Evolutionary conservation across 148 eudicot genomes (phyloP), one percentile per base, ranked within the genome.

Genomic region (Bassia scoparia): DNA sequence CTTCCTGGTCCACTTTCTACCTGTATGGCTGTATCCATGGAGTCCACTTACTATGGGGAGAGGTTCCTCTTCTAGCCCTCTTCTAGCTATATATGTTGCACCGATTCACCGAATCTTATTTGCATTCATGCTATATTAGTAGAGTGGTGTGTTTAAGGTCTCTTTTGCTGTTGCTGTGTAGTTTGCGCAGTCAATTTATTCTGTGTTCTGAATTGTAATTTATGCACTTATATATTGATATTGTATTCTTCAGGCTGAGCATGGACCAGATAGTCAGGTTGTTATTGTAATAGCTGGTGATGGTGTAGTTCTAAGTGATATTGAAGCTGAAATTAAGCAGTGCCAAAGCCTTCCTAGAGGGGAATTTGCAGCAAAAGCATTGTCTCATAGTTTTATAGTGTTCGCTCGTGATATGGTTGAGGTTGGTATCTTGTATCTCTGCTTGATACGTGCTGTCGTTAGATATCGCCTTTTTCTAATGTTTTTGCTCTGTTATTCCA

Each of bases 211-310:
- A 6, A 23, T 26, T 55, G 41, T 58, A 38, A 41, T 71, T n/a
- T n/a, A n/a, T 34, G n/a, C n/a, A n/a, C n/a, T n/a, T 61, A 62
- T 81, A 20, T 38, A 24, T 23, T 30, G 33, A 14, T 24, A 61
- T 61, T 75, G 49, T 44, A 24, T 43, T 83, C 76, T 75, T 85
- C 85, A 96, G 99, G 99, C 99, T 70, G 99, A n/a, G 89, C 99
- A 96, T 76, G 97, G 99, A 56, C 97, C 99, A 49, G 99, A 96
- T 69, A 96, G 96, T 83, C 99, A 96, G 83, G 99, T 96, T 68
- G 99, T 92, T 78, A 90, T 96, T 24, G 96, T 92, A 43, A 76
- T 89, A 83, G 92, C 88, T 83, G 99, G 97, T 67, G 97, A 89
- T 71, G 92, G 85, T 72, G 91, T 89, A 35, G 83, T 92, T 81